Conservation (phyloP, 2,329 filamentous ascomycete species). For the Fusarium solani-melongenae region DNA sequence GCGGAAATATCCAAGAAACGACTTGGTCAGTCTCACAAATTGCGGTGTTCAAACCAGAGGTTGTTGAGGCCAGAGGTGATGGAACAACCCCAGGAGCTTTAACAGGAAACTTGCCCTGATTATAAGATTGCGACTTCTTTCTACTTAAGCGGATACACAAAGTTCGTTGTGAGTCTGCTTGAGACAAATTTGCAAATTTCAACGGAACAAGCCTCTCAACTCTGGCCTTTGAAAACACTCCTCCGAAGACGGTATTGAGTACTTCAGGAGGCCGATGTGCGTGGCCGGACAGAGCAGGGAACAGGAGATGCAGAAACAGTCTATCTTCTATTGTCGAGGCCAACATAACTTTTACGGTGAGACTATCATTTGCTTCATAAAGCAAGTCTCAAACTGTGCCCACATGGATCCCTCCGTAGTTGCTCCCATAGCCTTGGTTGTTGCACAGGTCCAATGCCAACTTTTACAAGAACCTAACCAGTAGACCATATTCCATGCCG, state of each 20-base stretch:
- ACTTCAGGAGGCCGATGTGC: neutral
- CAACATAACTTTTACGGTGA: neutral
- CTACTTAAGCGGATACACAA: fast-evolving
- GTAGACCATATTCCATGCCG: neutral
- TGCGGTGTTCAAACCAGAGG: neutral
- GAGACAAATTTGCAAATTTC: neutral
- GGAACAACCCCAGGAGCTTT: neutral
- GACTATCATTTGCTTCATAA: neutral
- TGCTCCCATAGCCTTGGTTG: neutral
- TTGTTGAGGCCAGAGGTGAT: neutral
- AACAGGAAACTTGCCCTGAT: neutral
- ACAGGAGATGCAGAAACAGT: neutral
- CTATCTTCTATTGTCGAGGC: neutral
- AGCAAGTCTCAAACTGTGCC: neutral
- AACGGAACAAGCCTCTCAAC: no score
- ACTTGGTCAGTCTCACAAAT: neutral
- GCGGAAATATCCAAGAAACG: neutral
- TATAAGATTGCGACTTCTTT: neutral
- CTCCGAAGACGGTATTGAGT: no score
- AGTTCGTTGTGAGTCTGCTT: neutral
- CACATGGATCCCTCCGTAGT: no score
- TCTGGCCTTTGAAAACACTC: no score
- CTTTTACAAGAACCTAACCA: neutral
- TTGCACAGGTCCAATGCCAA: neutral
- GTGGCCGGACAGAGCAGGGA: neutral